Evolutionary conservation across 2,329 filamentous ascomycete genomes (phyloP).

Genomic region (Colletotrichum sp.): DNA sequence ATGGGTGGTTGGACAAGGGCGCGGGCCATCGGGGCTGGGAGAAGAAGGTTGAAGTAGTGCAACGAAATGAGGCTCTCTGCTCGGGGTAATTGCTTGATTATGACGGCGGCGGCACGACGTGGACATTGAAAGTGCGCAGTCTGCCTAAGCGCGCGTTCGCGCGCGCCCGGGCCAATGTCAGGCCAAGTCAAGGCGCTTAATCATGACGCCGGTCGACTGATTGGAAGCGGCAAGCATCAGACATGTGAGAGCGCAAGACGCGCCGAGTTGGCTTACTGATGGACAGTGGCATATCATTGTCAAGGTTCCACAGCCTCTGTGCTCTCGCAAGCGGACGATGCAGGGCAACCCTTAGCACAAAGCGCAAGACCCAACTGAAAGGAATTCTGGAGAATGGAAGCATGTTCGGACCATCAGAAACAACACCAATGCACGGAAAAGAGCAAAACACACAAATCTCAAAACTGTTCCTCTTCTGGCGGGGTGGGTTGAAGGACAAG

Average conservation of each 20-base stretch:
- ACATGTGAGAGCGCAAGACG: neutral
- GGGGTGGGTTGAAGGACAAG: neutral
- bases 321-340: neutral
- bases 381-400: neutral
- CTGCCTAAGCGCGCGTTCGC: neutral
- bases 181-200: neutral
- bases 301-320: neutral
- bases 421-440: neutral
- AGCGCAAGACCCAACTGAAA: neutral
- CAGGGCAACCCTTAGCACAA: neutral
- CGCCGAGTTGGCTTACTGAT: neutral
- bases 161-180: neutral
- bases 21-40: neutral
- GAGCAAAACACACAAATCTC: neutral
- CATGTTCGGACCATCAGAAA: conserved; percentile 6
- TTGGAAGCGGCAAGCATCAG: neutral
- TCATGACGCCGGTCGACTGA: neutral
- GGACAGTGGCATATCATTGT: neutral
- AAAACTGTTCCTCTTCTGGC: neutral
- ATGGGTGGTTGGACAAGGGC: neutral
- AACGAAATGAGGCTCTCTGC: neutral
- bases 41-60: neutral
- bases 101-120: neutral
- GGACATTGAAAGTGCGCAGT: neutral
- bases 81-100: neutral